Percentiles rank a stretch among this genome's conserved stretches.
phyloP scores from a whole-genome alignment of 1,139 yeast genomes.

The Diutina mesorugosa region DNA sequence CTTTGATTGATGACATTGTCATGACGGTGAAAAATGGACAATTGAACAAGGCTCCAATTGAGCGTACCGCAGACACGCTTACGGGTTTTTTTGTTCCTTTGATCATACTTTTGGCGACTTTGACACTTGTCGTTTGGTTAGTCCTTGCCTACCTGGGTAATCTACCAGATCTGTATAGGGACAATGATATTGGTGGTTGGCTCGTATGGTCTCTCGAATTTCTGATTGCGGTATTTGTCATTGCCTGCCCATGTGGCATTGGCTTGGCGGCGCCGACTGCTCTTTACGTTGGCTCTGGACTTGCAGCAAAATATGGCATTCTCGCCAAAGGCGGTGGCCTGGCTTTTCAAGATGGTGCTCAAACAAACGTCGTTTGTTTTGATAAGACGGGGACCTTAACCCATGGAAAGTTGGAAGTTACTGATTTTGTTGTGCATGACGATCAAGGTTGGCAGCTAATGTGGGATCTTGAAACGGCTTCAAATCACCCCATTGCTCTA shows the following conservation, averaged over 20 bases:
- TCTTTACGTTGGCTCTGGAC: conserved; percentile 31
- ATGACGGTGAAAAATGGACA: conserved; percentile 66
- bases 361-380: conserved; percentile 52
- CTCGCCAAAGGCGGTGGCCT: conserved; percentile 73
- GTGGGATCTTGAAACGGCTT: conserved; percentile 49
- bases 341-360: conserved; percentile 69
- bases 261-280: conserved; percentile 39
- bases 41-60: conserved; percentile 62
- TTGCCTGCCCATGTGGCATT: conserved; percentile 37
- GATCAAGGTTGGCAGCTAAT: conserved; percentile 30
- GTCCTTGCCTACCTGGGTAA: conserved; percentile 40
- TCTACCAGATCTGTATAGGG: conserved; percentile 43
- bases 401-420: conserved; percentile 46
- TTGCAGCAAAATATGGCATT: conserved; percentile 49
- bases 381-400: conserved; percentile 78
- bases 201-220: conserved; percentile 66
- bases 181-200: conserved; percentile 65
- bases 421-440: conserved; percentile 26
- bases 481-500: conserved; percentile 58
- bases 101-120: conserved; percentile 44
- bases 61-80: conserved; percentile 53
- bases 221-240: conserved; percentile 65
- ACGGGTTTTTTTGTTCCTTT: conserved; percentile 68
- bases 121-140: conserved; percentile 63
- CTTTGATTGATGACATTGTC: conserved; percentile 59